Conservation (phyloP, 768 basidiomycete genomes). For the Lanmaoa rubissima region DNA sequence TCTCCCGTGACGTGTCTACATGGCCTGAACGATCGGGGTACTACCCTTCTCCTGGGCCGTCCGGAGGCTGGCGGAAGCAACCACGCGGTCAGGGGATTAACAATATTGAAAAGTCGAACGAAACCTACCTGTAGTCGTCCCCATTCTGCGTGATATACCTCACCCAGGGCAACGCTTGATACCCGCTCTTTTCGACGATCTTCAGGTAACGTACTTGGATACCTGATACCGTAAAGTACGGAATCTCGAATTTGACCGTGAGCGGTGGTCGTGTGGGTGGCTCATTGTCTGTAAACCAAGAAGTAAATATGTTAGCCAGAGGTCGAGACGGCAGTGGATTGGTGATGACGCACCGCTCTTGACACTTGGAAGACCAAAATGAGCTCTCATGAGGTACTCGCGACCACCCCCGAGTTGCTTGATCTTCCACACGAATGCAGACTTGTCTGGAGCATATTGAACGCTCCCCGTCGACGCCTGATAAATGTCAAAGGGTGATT, state of each 20-base stretch:
- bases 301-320: slow-evolving; percentile 33
- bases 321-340: neutral
- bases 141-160: slow-evolving; percentile 91
- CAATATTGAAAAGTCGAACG: neutral
- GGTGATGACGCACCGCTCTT: slow-evolving; percentile 63
- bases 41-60: slow-evolving; percentile 76
- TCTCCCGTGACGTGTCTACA: slow-evolving; percentile 3
- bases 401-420: slow-evolving; percentile 95
- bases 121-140: slow-evolving; percentile 79
- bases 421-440: slow-evolving; percentile 99
- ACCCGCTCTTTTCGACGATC: slow-evolving; percentile 98
- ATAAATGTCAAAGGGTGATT: neutral
- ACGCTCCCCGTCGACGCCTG: slow-evolving; percentile 95
- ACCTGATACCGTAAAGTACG: slow-evolving; percentile 97
- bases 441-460: slow-evolving; percentile 97
- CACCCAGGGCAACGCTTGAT: slow-evolving; percentile 96
- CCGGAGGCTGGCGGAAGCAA: slow-evolving; percentile 43
- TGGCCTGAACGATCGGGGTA: slow-evolving; percentile 48
- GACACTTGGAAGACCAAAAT: slow-evolving; percentile 95
- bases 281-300: slow-evolving; percentile 60
- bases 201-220: slow-evolving; percentile 98
- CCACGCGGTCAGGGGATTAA: neutral
- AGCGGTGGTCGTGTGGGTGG: slow-evolving; percentile 80
- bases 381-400: slow-evolving; percentile 97
- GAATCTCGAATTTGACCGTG: slow-evolving; percentile 97